Evolutionary conservation across 129 eudicot genomes (phyloP).

Genomic region (Arctium minus): DNA sequence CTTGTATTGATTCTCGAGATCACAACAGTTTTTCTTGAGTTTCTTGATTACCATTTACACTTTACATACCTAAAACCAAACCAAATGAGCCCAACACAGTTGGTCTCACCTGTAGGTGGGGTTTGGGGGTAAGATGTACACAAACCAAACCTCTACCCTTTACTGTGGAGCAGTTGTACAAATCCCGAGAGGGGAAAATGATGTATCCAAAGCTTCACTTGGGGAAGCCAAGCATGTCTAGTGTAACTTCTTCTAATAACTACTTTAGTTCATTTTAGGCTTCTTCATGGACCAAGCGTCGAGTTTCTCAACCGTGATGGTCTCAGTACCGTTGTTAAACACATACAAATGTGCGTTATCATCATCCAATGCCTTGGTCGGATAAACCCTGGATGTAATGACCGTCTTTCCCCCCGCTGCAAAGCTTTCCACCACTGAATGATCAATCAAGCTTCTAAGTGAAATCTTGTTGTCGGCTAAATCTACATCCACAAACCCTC

Average conservation of each 20-base stretch:
- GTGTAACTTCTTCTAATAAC: no score
- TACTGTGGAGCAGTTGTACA: not conserved
- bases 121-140: not conserved
- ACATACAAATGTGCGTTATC: slow-evolving; percentile 49
- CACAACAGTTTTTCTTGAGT: not conserved
- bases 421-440: slow-evolving; percentile 84
- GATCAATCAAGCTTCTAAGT: slow-evolving; percentile 72
- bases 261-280: slow-evolving; percentile 43
- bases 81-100: not conserved
- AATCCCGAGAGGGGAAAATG: not conserved
- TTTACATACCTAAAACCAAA: not conserved
- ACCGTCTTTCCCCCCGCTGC: slow-evolving; percentile 61
- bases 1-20: not conserved
- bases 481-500: slow-evolving; percentile 68
- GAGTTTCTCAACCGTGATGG: slow-evolving; percentile 34
- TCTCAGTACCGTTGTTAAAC: slow-evolving; percentile 64
- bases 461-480: slow-evolving; percentile 51
- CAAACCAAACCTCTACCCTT: not conserved
- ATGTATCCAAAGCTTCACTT: not conserved
- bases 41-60: not conserved
- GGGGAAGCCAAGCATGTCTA: not conserved
- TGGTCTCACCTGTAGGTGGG: not conserved
- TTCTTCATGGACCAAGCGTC: slow-evolving; percentile 71
- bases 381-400: slow-evolving; percentile 77
- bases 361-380: slow-evolving; percentile 36